Evolutionary conservation across 139 green algal genomes (phyloP), one percentile per base, ranked within the genome.

Genomic region (Edaphochlamys debaryana): DNA sequence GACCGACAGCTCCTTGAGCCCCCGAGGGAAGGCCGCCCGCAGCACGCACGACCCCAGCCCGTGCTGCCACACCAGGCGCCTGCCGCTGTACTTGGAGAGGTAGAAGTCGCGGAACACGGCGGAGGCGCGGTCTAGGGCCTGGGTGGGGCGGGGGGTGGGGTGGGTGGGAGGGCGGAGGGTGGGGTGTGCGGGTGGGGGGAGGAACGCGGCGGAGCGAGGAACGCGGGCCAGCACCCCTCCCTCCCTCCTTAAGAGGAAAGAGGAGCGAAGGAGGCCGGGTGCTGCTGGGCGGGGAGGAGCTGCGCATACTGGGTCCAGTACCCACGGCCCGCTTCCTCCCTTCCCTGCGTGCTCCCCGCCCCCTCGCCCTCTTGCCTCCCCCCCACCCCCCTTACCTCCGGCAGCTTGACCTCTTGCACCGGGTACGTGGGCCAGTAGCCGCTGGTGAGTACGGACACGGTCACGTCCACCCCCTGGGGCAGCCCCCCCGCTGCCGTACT

Each of bases 391-490:
- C 67, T 66, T 52, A 89, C 94, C 64, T 89, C 74, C 0, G 97
- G 97, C 36, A 99, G 90, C 50, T 89, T 92, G 64, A 94, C 92
- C 45, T 99, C 94, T 29, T 96, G 52, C 2, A 93, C 54, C 0
- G 95, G 89, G 86, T 99, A 98, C 36, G 92, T 95, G 23, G 98
- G 97, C 98, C 98, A 99, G 92, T 96, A 98, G 37, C 94, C 97
- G 23, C 89, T 93, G 11, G 97, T 99, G 67, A 99, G 92, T 67
- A 99, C 95, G 60, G 92, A 85, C 19, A 99, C 96, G 42, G 75
- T 93, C 83, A 98, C 91, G 80, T 99, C 96, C 22, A 97, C 84
- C 41, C 92, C 93, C 6, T 86, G 45, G 25, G 89, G 88, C 67
- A 93, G 48, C 67, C 87, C 66, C 5, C 41, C 50, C 54, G 69